Base-by-base conservation (phyloP, 805 yeast genomes). In the Saturnispora zaruensis region DNA sequence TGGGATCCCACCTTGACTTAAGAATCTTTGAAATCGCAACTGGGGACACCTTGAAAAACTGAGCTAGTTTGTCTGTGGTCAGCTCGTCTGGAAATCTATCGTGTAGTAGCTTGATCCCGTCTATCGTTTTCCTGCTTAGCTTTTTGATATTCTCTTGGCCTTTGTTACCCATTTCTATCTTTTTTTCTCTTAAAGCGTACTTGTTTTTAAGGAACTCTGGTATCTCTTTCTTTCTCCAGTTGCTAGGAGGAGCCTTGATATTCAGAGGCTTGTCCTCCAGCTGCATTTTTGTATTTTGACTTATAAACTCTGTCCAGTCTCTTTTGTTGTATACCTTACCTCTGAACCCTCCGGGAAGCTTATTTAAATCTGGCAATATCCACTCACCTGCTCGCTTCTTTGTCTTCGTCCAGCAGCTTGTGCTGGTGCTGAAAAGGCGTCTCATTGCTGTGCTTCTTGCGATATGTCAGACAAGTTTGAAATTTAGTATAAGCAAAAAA, bases 11-110 rank as follows among this genome's bases (percentile, higher is more conserved):
- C 36, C 74, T 78, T 5, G 91, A 81, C 61, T 79, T 81, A 55
- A 90, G 62, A 18, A 90, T 87, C 54, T 96, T 75, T 51, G 96
- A 71, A 2, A 89, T 76, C 0, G 90, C 86, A 56, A 89, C 95
- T 1, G 95, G 91, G 1, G 93, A 84, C 5, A 87, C 74, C 45
- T 75, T 70, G 65, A 84, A 89, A 59, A 75, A 75, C 30, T 75
- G 69, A 0, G 88, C 83, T 5, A 90, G 62, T 41, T 79, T 82
- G 3, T 69, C 67, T 2, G 82, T 74, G 4, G 75, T 77, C 47
- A 85, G 55, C 21, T 64, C 66, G n/a, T 76, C 72, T 0, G 96
- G 96, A 53, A 71, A 65, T 49, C 74, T 68, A 13, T 65, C 65
- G 57, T 79, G 84, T 44, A 88, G 57, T 4, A 70, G 62, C 49